Conservation (phyloP, 139 green algal species). For the Desmodesmus armatus region DNA sequence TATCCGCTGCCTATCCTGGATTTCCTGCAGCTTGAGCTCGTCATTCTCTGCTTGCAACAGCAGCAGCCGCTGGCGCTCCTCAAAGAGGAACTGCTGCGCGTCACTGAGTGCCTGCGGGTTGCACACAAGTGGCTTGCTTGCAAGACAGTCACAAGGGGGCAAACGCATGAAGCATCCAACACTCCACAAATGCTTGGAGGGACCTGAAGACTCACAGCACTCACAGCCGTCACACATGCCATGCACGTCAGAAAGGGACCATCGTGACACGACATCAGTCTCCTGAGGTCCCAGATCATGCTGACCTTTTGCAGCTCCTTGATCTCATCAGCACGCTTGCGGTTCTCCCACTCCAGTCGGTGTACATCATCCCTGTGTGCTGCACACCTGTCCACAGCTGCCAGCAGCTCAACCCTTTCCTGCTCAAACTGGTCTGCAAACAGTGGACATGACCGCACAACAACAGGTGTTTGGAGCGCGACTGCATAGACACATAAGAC, state of each 20-base stretch:
- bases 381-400: conserved; percentile 66
- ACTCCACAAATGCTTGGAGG: no score
- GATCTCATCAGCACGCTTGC: conserved; percentile 81
- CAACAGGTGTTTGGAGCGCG: no score
- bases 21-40: conserved; percentile 81
- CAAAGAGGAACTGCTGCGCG: conserved; percentile 88
- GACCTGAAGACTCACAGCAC: no score
- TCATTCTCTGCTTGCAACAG: conserved; percentile 87
- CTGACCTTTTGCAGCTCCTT: conserved; percentile 85
- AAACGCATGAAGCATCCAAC: no score
- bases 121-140: no score
- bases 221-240: no score
- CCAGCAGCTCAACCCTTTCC: conserved; percentile 78
- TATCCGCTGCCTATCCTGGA: conserved; percentile 82
- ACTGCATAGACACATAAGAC: not conserved
- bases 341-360: conserved; percentile 80
- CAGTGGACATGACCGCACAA: not conserved
- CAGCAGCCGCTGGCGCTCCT: conserved; percentile 87
- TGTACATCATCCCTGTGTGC: conserved; percentile 65
- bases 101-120: conserved; percentile 79
- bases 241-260: no score
- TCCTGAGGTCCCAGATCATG: no score
- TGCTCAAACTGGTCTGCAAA: conserved; percentile 80
- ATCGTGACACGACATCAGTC: no score
- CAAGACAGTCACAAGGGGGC: no score